A percentile compares a stretch with the other conserved stretches of the same genome.
Evolutionary conservation across 2,329 filamentous ascomycete genomes (phyloP).

Genomic region (Sclerotinia sclerotiorum): DNA sequence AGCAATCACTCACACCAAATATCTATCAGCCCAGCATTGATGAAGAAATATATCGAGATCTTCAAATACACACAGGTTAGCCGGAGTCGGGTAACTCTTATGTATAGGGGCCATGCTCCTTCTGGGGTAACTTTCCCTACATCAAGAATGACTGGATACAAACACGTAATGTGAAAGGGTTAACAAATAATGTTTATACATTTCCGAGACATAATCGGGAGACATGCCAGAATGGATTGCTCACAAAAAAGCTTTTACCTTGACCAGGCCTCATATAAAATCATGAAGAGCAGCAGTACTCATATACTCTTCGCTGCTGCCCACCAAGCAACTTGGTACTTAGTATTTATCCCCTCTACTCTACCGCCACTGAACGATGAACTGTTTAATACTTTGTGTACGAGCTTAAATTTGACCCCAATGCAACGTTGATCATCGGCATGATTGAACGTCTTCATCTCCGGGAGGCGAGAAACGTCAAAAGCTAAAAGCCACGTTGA

Average conservation of each 20-base stretch:
- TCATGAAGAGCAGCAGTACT: neutral
- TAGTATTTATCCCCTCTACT: neutral
- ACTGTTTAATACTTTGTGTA: neutral
- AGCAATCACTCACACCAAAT: neutral
- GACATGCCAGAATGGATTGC: neutral
- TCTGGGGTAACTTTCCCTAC: neutral
- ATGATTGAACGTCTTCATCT: neutral
- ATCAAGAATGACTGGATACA: neutral
- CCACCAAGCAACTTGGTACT: neutral
- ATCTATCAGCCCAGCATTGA: neutral
- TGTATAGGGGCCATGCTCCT: neutral
- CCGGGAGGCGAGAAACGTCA: neutral
- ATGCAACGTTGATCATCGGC: neutral
- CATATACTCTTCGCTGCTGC: neutral
- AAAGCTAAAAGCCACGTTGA: neutral
- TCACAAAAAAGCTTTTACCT: neutral
- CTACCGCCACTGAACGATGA: constrained; percentile 10
- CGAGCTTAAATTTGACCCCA: neutral
- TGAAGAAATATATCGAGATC: neutral
- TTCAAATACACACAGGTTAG: neutral
- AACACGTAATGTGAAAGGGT: neutral
- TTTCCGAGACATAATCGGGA: neutral
- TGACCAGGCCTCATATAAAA: neutral
- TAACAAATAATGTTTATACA: neutral
- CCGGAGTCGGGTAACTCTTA: neutral